phyloP scores from a whole-genome alignment of 257 asterid genomes.

The Nicotiana obtusifolia region DNA sequence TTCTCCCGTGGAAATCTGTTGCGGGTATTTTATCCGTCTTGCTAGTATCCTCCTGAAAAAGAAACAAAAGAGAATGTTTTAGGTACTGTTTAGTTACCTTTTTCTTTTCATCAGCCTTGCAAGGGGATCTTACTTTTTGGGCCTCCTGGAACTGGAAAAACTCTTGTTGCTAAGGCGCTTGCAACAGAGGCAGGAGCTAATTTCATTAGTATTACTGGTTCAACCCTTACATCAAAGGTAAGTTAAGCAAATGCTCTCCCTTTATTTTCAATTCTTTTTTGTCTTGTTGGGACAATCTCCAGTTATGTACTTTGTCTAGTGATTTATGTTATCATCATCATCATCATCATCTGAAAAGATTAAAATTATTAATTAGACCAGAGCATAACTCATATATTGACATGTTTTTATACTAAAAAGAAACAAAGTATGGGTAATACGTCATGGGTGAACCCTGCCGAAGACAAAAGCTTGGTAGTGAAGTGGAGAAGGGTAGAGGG shows the following conservation, averaged over 20 bases:
- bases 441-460: neutral
- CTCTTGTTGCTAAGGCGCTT: constrained; percentile 96
- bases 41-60: neutral
- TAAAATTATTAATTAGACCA: neutral
- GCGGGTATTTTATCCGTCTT: constrained; percentile 45
- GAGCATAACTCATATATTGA: neutral
- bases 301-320: neutral
- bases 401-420: neutral
- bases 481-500: neutral
- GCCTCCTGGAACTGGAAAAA: constrained; percentile 99
- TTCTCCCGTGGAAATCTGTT: constrained; percentile 89
- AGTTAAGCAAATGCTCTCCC: neutral
- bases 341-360: neutral
- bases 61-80: neutral
- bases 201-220: constrained; percentile 94
- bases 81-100: constrained; percentile 10
- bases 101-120: constrained; percentile 70
- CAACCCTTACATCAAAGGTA: constrained; percentile 96
- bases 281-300: neutral
- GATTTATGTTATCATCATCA: neutral
- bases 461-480: neutral
- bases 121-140: constrained; percentile 97
- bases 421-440: neutral
- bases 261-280: neutral
- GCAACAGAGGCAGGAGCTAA: constrained; percentile 99